These are phyloP conservation scores for Selaginella moellendorffii DNA, from an alignment of 75 land plant species.

Conservation along the genomic window DNA sequence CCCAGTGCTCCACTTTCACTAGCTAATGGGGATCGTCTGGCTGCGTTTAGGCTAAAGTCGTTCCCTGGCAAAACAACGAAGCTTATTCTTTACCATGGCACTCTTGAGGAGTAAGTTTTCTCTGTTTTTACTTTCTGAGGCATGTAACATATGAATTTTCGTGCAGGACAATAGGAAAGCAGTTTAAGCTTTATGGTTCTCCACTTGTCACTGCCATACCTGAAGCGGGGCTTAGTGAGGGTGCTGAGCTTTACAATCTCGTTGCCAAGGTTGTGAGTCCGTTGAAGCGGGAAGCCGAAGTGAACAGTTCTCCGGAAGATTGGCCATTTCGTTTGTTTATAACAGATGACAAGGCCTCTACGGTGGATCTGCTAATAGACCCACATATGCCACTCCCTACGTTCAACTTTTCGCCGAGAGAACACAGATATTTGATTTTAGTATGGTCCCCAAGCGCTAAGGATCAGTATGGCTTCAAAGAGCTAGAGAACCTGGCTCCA, in stretches of 20 bases:
- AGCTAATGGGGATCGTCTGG: constrained; percentile 27
- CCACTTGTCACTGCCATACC: constrained; percentile 50
- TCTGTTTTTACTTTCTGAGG: not conserved
- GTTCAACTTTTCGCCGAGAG: no score
- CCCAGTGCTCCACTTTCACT: not conserved
- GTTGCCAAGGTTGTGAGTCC: constrained; percentile 31
- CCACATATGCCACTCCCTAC: constrained; percentile 7
- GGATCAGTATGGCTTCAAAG: no score
- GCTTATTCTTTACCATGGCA: constrained; percentile 36
- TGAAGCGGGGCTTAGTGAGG: constrained; percentile 15
- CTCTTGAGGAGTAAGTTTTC: constrained; percentile 36
- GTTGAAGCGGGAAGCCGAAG: constrained; percentile 13
- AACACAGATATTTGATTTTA: no score
- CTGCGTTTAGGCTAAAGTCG: constrained; percentile 52
- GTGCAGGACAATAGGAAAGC: constrained; percentile 10
- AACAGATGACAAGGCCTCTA: constrained; percentile 45
- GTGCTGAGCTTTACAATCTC: constrained; percentile 27
- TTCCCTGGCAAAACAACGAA: constrained; percentile 16
- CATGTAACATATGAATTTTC: no score
- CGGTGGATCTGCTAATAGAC: constrained; percentile 19
- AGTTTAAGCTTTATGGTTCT: constrained; percentile 28
- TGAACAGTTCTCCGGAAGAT: constrained; percentile 1
- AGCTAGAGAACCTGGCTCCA: no score
- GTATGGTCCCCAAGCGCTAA: no score
- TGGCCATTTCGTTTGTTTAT: constrained; percentile 29